These are phyloP conservation scores for Xerocomus potaroensis DNA, from an alignment of 768 basidiomycete species.

Conservation along the genomic window DNA sequence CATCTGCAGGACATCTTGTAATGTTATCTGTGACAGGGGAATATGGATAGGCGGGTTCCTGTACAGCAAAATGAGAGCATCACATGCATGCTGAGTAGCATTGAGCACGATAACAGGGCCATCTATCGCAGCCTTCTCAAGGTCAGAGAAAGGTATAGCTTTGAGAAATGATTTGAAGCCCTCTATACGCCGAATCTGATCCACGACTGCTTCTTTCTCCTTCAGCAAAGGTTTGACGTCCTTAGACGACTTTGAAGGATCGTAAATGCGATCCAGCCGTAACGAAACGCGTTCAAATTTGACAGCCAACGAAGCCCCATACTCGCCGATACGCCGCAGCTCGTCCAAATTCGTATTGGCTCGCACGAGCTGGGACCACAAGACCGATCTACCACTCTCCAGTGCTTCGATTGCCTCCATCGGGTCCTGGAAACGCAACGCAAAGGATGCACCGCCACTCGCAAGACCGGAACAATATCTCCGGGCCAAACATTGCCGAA, in stretches of 20 bases:
- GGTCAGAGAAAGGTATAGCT: constrained; percentile 17
- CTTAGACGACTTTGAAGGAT: constrained; percentile 11
- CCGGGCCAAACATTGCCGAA: constrained; percentile 15
- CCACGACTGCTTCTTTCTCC: constrained; percentile 22
- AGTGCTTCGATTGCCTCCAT: constrained; percentile 28
- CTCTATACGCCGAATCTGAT: constrained; percentile 29
- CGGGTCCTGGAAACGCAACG: constrained; percentile 20
- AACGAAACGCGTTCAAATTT: constrained; percentile 20
- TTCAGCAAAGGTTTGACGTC: constrained; percentile 20
- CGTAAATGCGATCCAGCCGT: constrained; percentile 12
- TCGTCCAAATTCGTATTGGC: constrained; percentile 24
- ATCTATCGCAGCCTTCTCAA: constrained; percentile 24
- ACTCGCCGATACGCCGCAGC: constrained; percentile 18
- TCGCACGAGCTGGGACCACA: constrained; percentile 33
- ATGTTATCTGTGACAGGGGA: constrained; percentile 16
- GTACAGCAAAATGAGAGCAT: constrained; percentile 21
- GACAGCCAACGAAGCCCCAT: constrained; percentile 16
- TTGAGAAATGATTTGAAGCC: constrained; percentile 33
- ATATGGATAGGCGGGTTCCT: constrained; percentile 13
- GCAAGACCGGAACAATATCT: constrained; percentile 17
- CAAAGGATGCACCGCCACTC: constrained; percentile 25
- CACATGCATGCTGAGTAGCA: constrained; percentile 18
- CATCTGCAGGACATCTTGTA: constrained; percentile 19
- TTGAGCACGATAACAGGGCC: constrained; percentile 38
- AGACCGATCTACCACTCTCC: constrained; percentile 30